These are phyloP conservation scores for Russula sp. DNA, from an alignment of 768 basidiomycete genomes.

Conservation along the genomic window DNA sequence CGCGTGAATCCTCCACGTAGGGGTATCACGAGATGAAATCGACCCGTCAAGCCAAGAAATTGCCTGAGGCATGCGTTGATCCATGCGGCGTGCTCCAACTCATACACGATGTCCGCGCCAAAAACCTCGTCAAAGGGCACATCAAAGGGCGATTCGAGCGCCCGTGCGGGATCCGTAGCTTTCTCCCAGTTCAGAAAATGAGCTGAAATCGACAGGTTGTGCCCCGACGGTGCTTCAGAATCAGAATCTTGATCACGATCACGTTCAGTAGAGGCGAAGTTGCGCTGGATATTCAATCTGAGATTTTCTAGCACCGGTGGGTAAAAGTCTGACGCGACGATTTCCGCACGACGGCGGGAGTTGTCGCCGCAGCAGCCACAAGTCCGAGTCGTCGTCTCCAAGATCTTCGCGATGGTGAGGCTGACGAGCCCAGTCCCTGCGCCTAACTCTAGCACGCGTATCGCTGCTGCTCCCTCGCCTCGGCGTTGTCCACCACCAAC, in stretches of 20 bases:
- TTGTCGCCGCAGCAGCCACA: too few relatives aligned
- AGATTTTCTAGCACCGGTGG: constrained; percentile 50
- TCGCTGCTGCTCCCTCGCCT: constrained; percentile 2
- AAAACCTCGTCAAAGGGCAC: constrained; percentile 48
- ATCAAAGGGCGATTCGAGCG: constrained; percentile 32
- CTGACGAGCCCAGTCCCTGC: constrained; percentile 57
- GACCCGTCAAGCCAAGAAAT: constrained; percentile 40
- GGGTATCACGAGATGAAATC: constrained; percentile 77
- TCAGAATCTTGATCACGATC: neutral
- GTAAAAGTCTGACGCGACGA: constrained; percentile 53
- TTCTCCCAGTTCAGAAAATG: constrained; percentile 44
- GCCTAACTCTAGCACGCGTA: constrained; percentile 53
- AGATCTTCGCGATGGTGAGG: constrained; percentile 41
- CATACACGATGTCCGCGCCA: constrained; percentile 57
- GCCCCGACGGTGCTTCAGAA: too few relatives aligned
- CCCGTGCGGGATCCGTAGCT: constrained; percentile 12
- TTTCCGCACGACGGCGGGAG: constrained; percentile 1
- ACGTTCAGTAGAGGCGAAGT: constrained; percentile 32
- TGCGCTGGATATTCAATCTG: constrained; percentile 42
- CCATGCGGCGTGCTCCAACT: constrained; percentile 47
- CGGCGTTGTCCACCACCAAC: neutral
- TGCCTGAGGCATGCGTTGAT: constrained; percentile 43
- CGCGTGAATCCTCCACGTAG: constrained; percentile 58
- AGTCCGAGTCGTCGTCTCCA: constrained; percentile 19
- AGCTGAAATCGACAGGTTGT: constrained; percentile 31